These are phyloP conservation scores for Pestalotiopsis sp. DNA, from an alignment of 2,329 filamentous ascomycete genomes.

Conservation along the genomic window DNA sequence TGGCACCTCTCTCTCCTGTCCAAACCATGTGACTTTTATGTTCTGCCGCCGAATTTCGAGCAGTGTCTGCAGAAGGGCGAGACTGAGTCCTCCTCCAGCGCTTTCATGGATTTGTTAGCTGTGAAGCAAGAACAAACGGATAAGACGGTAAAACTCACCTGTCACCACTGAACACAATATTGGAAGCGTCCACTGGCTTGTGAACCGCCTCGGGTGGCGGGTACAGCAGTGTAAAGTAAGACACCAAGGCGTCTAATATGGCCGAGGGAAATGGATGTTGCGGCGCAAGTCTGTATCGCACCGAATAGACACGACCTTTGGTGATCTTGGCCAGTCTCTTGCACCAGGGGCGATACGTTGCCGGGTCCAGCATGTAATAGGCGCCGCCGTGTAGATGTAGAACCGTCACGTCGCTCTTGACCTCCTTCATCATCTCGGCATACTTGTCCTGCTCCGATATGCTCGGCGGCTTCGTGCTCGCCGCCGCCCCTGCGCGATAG, in stretches of 20 bases:
- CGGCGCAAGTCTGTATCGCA: constrained; percentile 76
- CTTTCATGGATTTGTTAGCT: constrained; percentile 38
- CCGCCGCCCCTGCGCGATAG: constrained; percentile 58
- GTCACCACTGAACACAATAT: constrained; percentile 76
- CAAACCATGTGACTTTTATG: constrained; percentile 62
- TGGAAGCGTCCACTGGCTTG: constrained; percentile 61
- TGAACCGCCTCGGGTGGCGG: constrained; percentile 72
- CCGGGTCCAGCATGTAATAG: constrained; percentile 73
- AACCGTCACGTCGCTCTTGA: constrained; percentile 63
- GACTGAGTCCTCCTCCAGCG: constrained; percentile 72
- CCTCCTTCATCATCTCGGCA: constrained; percentile 67
- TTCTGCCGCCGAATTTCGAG: constrained; percentile 60
- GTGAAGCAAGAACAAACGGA: background rate
- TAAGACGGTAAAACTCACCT: constrained; percentile 41
- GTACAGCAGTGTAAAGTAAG: constrained; percentile 74
- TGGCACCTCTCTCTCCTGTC: constrained; percentile 58
- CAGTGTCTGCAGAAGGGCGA: constrained; percentile 70
- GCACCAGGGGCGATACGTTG: constrained; percentile 62
- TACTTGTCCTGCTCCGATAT: constrained; percentile 67
- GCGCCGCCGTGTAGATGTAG: constrained; percentile 80
- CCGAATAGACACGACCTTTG: constrained; percentile 69
- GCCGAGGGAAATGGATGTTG: constrained; percentile 76
- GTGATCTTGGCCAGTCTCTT: constrained; percentile 68
- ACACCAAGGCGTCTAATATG: constrained; percentile 71
- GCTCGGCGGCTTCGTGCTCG: constrained; percentile 52